phyloP scores from a whole-genome alignment of 148 eudicot species.

The Cornus controversa region DNA sequence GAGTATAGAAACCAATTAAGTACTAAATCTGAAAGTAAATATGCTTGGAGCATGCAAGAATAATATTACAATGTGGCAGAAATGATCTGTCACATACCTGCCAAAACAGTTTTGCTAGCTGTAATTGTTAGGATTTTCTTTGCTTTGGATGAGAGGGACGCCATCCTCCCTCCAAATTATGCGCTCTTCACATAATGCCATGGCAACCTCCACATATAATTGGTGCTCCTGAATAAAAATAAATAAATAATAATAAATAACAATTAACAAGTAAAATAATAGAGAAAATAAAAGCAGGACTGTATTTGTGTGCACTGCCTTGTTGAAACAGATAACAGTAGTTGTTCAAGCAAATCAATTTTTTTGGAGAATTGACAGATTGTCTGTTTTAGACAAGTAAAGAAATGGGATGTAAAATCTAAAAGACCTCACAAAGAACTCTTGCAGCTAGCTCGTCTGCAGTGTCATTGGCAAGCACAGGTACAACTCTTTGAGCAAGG shows the following conservation, averaged over 20 bases:
- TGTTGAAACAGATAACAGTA: too few relatives aligned
- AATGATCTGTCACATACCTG: not conserved
- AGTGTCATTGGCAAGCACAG: conserved; percentile 67
- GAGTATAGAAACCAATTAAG: too few relatives aligned
- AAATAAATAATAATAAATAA: not conserved
- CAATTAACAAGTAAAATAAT: not conserved
- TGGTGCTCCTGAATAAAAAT: conserved; percentile 56
- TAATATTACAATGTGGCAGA: not conserved
- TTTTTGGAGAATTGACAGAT: not conserved
- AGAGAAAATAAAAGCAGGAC: not conserved
- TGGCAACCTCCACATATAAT: conserved; percentile 71
- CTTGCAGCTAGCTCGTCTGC: conserved; percentile 76
- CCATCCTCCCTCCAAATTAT: conserved; percentile 87
- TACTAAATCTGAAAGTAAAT: not conserved
- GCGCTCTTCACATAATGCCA: conserved; percentile 76
- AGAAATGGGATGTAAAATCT: not conserved
- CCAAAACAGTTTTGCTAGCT: conserved; percentile 19
- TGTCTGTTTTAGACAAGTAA: not conserved
- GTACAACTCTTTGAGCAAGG: conserved; percentile 75
- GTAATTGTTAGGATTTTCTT: conserved; percentile 52
- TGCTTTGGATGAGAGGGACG: conserved; percentile 70
- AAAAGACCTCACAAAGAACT: conserved; percentile 70
- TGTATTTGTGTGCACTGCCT: not conserved
- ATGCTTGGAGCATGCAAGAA: not conserved
- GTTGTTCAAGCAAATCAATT: not conserved